Conservation (phyloP, 2,329 filamentous ascomycete species). For the Rhexocercosporidium sp. region DNA sequence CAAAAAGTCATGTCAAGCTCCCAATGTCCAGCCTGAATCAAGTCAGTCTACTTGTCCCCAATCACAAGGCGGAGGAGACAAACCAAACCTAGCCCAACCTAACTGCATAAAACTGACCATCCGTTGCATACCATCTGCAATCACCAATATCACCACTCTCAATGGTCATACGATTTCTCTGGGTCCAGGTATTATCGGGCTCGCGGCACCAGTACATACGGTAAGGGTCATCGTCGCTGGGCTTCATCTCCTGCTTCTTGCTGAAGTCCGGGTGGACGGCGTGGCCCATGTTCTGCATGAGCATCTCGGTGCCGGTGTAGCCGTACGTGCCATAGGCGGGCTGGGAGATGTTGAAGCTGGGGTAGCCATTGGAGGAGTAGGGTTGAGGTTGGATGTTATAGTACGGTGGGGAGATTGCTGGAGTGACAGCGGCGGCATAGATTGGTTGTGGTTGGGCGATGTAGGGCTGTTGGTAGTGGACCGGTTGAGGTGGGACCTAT, state of each 20-base stretch:
- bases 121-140: constrained; percentile 63
- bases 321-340: constrained; percentile 29
- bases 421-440: constrained; percentile 8
- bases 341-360: constrained; percentile 28
- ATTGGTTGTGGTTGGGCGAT: constrained; percentile 18
- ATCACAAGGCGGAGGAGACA: not conserved
- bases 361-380: constrained; percentile 13
- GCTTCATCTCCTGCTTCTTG: constrained; percentile 62
- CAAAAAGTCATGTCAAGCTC: not conserved
- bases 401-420: constrained; percentile 7
- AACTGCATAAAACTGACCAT: constrained; percentile 66
- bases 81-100: constrained; percentile 45
- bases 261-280: constrained; percentile 33
- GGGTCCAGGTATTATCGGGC: constrained; percentile 63
- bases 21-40: not conserved
- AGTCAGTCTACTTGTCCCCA: not conserved
- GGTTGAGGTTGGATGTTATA: constrained; percentile 21
- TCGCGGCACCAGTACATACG: constrained; percentile 68
- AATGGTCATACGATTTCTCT: constrained; percentile 64
- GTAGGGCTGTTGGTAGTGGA: constrained; percentile 24
- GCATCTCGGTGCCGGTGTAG: constrained; percentile 32
- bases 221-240: constrained; percentile 62
- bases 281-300: constrained; percentile 33
- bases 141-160: constrained; percentile 58
- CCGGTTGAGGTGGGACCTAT: constrained; percentile 11